Base-by-base conservation (phyloP, 495 filamentous ascomycete species). In the Annulohypoxylon maeteangense region DNA sequence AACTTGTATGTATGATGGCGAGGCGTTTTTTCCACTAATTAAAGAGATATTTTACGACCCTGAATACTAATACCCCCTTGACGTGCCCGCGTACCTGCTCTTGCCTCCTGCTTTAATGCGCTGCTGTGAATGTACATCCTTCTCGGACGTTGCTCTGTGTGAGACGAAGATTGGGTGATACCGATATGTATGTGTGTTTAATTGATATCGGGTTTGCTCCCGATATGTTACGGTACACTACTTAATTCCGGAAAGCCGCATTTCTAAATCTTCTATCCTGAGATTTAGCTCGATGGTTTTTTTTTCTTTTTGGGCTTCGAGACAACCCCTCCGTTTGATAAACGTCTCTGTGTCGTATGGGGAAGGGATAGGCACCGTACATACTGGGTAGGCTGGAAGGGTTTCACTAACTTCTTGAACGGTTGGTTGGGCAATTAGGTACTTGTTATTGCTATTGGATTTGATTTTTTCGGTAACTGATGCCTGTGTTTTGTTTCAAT, bases 11-110 rank as follows among this genome's bases (percentile, higher is more conserved):
- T 73, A 69, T 73, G 65, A 73, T 68, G 70, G 70, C 61, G 62
- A 69, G 70, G 70, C 70, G 70, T 73, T 73, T 73, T 73, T 57
- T 71, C 70, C 60, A 72, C 70, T 72, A 72, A 72, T 72, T 68
- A 54, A 65, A 72, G 70, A 72, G 70, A 72, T 65, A 72, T 72
- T 65, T 72, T 72, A 72, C 40, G 65, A 72, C 47, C 58, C 68
- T 55, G 36, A 62, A 72, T 67, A 58, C 31, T 23, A 63, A 68
- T 67, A 54, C 53, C 53, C 53, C 53, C 40, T 51, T 64, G 51
- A 59, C 34, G 57, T 60, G 47, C 4, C 2, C 2, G 18, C 0
- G 42, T 47, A 8, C 27, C 7, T 27, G 22, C 16, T 50, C 22
- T 68, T n/a, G 12, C n/a, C 36, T 40, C 11, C 2, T 40, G 4